phyloP scores from a whole-genome alignment of 805 yeast genomes.

The fission yeast (Schizosaccharomyces pombe) region DNA sequence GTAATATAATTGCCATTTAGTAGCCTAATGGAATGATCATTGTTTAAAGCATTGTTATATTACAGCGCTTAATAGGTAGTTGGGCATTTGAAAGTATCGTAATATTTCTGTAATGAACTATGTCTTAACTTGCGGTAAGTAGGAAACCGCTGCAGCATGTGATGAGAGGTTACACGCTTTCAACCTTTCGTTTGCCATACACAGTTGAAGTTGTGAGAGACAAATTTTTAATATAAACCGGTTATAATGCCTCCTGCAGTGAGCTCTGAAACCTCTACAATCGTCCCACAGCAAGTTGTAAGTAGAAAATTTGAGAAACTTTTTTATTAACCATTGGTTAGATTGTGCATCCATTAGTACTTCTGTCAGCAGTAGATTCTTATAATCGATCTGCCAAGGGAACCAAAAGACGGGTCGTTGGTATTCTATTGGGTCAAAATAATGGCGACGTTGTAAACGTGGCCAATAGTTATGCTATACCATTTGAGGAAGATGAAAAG shows the following conservation, averaged over 20 bases:
- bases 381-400: slow-evolving; percentile 65
- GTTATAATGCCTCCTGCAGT: background rate
- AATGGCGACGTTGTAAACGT: slow-evolving; percentile 35
- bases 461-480: slow-evolving; percentile 82
- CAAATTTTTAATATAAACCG: background rate
- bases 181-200: background rate
- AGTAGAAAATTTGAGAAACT: background rate
- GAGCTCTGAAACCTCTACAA: background rate
- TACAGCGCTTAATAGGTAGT: no score
- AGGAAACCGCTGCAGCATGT: no score
- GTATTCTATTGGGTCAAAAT: slow-evolving; percentile 75
- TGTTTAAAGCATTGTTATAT: no score
- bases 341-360: slow-evolving; percentile 83
- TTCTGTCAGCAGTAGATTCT: slow-evolving; percentile 85
- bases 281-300: background rate
- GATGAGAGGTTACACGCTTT: no score
- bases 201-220: background rate
- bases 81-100: no score
- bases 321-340: background rate
- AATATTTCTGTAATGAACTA: no score
- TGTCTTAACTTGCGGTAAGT: no score
- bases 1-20: no score
- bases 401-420: slow-evolving; percentile 60
- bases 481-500: slow-evolving; percentile 89
- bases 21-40: no score